Percentiles rank a stretch among this genome's conserved stretches.
phyloP scores from a whole-genome alignment of 2,329 filamentous ascomycete genomes.

The Xylariaceae sp. region DNA sequence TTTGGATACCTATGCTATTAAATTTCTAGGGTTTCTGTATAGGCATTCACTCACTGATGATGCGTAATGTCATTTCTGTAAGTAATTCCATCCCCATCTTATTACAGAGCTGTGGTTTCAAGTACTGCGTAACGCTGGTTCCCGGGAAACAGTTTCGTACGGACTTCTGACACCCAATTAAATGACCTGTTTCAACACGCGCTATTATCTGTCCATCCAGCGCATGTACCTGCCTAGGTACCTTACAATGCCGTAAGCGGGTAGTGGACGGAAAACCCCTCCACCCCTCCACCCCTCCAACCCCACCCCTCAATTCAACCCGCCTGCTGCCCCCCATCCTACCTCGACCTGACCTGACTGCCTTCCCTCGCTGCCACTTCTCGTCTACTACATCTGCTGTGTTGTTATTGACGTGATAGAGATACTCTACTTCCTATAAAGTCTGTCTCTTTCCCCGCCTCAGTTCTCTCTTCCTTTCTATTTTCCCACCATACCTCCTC shows the following conservation, averaged over 20 bases:
- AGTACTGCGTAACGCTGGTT: too few species aligned
- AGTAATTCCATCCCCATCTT: too few species aligned
- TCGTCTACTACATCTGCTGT: background rate
- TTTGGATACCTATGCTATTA: too few species aligned
- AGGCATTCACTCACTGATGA: background rate
- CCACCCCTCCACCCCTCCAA: conserved; percentile 16
- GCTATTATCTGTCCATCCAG: background rate
- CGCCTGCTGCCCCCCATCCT: conserved; percentile 1
- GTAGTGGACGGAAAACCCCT: conserved; percentile 10
- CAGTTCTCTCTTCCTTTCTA: background rate
- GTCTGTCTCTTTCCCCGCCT: conserved; percentile 24
- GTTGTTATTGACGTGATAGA: conserved; percentile 16
- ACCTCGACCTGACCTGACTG: background rate
- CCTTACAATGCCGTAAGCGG: background rate
- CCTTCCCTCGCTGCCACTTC: background rate
- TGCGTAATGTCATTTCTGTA: background rate
- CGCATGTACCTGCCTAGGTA: background rate
- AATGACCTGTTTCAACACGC: background rate
- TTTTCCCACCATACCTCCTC: conserved; percentile 6
- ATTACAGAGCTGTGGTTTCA: too few species aligned
- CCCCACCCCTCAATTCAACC: conserved; percentile 17
- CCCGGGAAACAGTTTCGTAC: background rate
- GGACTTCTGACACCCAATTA: conserved; percentile 4
- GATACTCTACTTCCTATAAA: conserved; percentile 20
- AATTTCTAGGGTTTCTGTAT: too few species aligned